These are phyloP conservation scores for Dissophora globulifera DNA, from an alignment of 192 early-diverging fungal genomes.

Conservation along the genomic window DNA sequence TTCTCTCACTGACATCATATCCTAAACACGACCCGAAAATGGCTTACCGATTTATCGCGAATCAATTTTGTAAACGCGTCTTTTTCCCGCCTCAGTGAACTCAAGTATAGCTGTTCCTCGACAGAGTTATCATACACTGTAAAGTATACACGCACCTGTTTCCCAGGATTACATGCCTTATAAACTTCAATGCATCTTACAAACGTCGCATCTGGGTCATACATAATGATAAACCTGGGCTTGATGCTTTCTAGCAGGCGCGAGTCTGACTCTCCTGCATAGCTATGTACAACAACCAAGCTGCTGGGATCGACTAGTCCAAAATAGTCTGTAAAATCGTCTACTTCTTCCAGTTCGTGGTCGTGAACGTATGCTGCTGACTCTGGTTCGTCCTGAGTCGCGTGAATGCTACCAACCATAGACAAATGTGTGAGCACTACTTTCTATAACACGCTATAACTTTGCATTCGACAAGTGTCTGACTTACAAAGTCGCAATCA, in stretches of 20 bases:
- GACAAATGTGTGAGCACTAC: no score
- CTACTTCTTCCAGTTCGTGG: constrained; percentile 57
- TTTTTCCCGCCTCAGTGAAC: constrained; percentile 86
- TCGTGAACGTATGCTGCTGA: constrained; percentile 27
- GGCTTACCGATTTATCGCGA: constrained; percentile 80
- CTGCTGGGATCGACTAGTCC: constrained; percentile 57
- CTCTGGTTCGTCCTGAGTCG: constrained; percentile 6
- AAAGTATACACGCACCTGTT: constrained; percentile 85
- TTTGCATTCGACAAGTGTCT: background rate
- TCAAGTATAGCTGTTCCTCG: constrained; percentile 94
- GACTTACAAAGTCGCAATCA: constrained; percentile 55
- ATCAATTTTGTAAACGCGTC: constrained; percentile 95
- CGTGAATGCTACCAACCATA: constrained; percentile 28
- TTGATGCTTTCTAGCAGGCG: constrained; percentile 70
- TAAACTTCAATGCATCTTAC: constrained; percentile 87
- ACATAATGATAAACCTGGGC: constrained; percentile 90
- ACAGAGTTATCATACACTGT: constrained; percentile 94
- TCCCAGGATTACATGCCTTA: constrained; percentile 59
- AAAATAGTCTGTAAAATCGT: constrained; percentile 60
- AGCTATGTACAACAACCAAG: constrained; percentile 66
- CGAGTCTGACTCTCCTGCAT: constrained; percentile 72
- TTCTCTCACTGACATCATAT: no score
- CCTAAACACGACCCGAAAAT: no score
- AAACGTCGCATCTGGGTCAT: constrained; percentile 89
- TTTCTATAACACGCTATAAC: no score